Evolutionary conservation across 73 alveolate genomes (phyloP), one percentile per base, ranked within the genome.

Genomic region (Stentor coeruleus): DNA sequence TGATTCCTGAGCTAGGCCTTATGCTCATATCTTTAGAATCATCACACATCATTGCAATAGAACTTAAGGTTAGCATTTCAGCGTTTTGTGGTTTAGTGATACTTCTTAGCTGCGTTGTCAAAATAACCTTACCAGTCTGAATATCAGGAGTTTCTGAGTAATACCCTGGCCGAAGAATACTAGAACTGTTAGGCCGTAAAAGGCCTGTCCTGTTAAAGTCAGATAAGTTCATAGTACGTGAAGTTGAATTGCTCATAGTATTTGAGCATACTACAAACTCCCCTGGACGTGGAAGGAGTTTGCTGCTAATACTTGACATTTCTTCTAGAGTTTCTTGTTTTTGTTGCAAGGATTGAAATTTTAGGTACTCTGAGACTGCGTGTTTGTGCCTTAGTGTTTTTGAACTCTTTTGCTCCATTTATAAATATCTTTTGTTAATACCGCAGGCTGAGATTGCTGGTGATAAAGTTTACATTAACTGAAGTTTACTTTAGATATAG

Each of bases 311-410:
- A 26, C 39, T 31, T 66, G 79, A 66, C n/a, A 66, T 20, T 66
- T 66, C 33, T 66, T 66, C 79, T 26, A 66, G 37, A 26, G 79
- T 15, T 66, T 66, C 79, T 20, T 66, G 79, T 31, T 66, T 66
- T 66, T 66, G 79, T 66, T 66, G 79, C 26, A 66, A 26, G n/a
- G n/a, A 20, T 33, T 66, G 79, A 31, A 66, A 66, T 33, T 66
- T 66, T 40, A 66, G 79, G 79, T 66, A 66, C n/a, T 66, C 37
- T 66, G 36, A 26, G 36, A 66, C 79, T 26, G 79, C 79, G 41
- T 20, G 26, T 20, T 26, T 20, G 79, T 66, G 79, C 14, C 79
- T 20, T 33, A 20, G 79, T 20, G n/a, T 20, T 66, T 31, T 66
- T 26, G 79, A 66, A 20, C 66, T 49, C 20, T 20, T 49, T 6